Evolutionary conservation across 768 basidiomycete species (phyloP).

Genomic region (Terana coerulea): DNA sequence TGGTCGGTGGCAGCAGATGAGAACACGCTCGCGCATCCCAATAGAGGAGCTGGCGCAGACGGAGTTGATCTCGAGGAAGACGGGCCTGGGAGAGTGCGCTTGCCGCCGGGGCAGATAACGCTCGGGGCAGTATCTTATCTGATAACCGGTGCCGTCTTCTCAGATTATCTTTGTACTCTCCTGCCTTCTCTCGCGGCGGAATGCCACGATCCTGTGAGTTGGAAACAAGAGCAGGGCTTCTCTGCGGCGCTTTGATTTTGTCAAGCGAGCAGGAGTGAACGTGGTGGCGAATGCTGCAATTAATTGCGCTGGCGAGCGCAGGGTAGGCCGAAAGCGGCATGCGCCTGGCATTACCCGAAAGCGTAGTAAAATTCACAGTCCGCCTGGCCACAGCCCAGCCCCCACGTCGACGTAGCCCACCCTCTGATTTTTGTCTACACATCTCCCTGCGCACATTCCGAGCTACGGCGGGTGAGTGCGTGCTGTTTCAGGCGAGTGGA

Average conservation of each 20-base stretch:
- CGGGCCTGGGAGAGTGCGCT: not conserved
- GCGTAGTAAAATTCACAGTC: slow-evolving; percentile 5
- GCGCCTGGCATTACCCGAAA: too few relatives aligned
- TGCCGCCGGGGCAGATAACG: not conserved
- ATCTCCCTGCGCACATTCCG: not conserved
- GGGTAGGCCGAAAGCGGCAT: too few relatives aligned
- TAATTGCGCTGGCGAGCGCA: too few relatives aligned
- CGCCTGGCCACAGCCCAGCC: slow-evolving; percentile 1
- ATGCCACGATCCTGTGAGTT: slow-evolving; percentile 13
- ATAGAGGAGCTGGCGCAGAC: not conserved
- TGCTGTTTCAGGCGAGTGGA: not conserved
- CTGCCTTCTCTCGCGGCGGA: not conserved
- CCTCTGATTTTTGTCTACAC: not conserved
- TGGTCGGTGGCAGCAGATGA: slow-evolving; percentile 13
- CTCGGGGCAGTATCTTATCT: slow-evolving; percentile 12
- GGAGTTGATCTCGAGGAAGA: not conserved
- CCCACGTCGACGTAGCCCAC: not conserved
- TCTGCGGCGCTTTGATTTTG: too few relatives aligned
- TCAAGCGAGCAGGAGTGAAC: too few relatives aligned
- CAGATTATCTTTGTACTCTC: not conserved
- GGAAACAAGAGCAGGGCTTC: too few relatives aligned
- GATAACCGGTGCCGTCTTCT: slow-evolving; percentile 9
- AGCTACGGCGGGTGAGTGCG: not conserved
- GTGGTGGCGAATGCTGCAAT: too few relatives aligned
- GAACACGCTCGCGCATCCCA: not conserved